A percentile compares a stretch with the other conserved stretches of the same genome.
These are phyloP conservation scores for Fusarium hostae DNA, from an alignment of 2,329 filamentous ascomycete species.

Conservation along the genomic window DNA sequence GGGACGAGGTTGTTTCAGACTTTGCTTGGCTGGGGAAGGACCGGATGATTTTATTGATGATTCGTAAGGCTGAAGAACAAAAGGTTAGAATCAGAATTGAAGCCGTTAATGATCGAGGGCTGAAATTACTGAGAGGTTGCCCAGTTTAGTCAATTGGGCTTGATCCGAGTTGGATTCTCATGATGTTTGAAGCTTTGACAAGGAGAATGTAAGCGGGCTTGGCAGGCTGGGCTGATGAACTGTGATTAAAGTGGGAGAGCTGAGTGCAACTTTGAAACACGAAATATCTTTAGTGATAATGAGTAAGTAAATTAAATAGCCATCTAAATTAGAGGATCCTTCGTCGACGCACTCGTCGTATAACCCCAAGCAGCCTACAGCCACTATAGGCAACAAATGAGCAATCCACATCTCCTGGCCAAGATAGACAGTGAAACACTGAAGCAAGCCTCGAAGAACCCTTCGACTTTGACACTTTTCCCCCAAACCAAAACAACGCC, in stretches of 20 bases:
- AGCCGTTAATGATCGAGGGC: not conserved
- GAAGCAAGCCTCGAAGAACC: constrained; percentile 8
- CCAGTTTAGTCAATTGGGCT: not conserved
- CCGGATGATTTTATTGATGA: not conserved
- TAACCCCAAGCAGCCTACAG: not conserved
- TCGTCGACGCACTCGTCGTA: not conserved
- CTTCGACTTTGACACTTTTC: constrained; percentile 23
- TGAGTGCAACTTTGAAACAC: constrained; percentile 16
- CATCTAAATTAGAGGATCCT: constrained; percentile 4
- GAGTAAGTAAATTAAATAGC: not conserved
- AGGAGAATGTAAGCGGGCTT: constrained; percentile 7
- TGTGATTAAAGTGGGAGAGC: constrained; percentile 7
- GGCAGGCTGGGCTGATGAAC: not conserved
- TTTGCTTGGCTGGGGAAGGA: not conserved
- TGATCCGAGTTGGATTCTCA: not conserved
- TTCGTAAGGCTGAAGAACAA: not conserved
- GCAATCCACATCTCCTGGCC: not conserved
- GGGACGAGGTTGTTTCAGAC: constrained; percentile 21
- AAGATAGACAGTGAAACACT: not conserved
- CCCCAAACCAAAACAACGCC: constrained; percentile 27
- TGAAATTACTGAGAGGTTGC: not conserved
- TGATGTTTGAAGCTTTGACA: not conserved
- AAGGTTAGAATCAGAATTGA: fast-evolving
- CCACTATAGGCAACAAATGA: not conserved
- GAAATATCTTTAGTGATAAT: not conserved